Conservation (phyloP, 2,329 filamentous ascomycete genomes). For the Trichoderma guizhouense region DNA sequence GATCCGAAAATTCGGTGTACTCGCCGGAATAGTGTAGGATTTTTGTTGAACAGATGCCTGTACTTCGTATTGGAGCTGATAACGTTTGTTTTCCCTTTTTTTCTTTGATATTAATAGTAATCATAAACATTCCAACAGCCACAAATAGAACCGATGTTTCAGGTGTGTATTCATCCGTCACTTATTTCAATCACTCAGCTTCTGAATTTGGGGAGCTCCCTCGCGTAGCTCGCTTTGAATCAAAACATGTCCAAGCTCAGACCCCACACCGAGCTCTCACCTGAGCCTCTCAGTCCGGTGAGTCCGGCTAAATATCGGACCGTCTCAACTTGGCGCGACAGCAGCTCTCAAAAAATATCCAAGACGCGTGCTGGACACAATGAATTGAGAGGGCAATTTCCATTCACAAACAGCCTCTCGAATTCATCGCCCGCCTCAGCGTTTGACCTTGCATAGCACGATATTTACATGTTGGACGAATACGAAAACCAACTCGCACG, state of each 20-base stretch:
- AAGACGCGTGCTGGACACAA: conserved; percentile 21
- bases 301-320: conserved; percentile 21
- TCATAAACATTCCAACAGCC: too few relatives aligned
- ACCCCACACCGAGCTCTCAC: neutral
- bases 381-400: conserved; percentile 2
- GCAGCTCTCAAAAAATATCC: conserved; percentile 22
- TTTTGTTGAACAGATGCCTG: neutral
- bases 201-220: neutral
- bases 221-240: neutral
- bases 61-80: neutral
- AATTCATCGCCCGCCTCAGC: neutral
- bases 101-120: too few relatives aligned
- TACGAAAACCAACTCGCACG: neutral
- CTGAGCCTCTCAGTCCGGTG: neutral
- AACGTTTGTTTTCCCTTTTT: accelerated
- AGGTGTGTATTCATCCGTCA: neutral
- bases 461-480: neutral
- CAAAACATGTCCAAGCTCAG: neutral
- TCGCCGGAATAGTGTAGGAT: neutral
- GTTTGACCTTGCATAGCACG: neutral
- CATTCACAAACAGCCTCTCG: neutral
- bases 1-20: neutral
- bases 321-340: conserved; percentile 13
- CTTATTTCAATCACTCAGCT: neutral
- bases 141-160: neutral